These are phyloP conservation scores for Haplosporangium sp. DNA, from an alignment of 371 early-diverging fungal species.

Conservation along the genomic window DNA sequence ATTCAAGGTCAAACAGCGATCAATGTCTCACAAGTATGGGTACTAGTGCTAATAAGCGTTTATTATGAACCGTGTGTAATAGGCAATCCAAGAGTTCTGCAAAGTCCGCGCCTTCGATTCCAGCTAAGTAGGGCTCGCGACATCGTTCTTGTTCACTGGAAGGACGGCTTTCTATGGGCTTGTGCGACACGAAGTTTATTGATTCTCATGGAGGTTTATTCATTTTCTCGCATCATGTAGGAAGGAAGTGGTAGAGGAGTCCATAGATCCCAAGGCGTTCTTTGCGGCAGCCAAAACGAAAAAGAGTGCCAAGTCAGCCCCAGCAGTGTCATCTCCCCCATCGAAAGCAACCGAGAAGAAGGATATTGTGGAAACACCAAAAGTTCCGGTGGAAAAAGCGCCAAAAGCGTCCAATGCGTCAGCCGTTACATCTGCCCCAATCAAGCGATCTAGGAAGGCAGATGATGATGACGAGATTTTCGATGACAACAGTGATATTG, in stretches of 20 bases:
- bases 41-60: too few relatives aligned
- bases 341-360: slow-evolving; percentile 2
- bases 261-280: slow-evolving; percentile 37
- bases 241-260: slow-evolving; percentile 18
- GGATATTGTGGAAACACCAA: slow-evolving; percentile 3
- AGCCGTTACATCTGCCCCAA: neutral
- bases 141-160: too few relatives aligned
- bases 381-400: neutral
- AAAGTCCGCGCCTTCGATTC: neutral
- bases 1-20: neutral
- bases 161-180: neutral
- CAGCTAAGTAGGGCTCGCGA: slow-evolving; percentile 20
- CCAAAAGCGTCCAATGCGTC: neutral
- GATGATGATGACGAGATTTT: slow-evolving; percentile 36
- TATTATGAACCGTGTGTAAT: neutral
- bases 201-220: neutral
- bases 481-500: slow-evolving; percentile 32
- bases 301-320: slow-evolving; percentile 10
- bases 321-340: neutral
- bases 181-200: neutral
- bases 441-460: slow-evolving; percentile 24
- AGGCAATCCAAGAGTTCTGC: slow-evolving; percentile 52
- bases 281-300: slow-evolving; percentile 39
- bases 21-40: too few relatives aligned
- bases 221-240: slow-evolving; percentile 1